Percentiles rank a stretch among this genome's conserved stretches.
Evolutionary conservation across 2,329 filamentous ascomycete species (phyloP).

Genomic region (Fusarium fujikuroi): DNA sequence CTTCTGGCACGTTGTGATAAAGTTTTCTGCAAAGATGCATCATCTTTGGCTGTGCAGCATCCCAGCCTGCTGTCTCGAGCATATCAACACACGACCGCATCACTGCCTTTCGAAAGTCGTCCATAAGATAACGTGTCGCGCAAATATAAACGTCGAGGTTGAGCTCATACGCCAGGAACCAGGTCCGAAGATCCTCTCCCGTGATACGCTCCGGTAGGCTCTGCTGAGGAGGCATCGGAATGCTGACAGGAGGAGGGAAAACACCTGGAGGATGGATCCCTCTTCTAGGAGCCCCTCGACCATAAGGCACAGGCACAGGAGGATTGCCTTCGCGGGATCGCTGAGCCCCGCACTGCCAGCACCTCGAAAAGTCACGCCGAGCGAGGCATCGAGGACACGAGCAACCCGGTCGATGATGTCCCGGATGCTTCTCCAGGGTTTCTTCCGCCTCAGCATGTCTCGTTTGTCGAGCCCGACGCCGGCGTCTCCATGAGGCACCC

Average conservation of each 20-base stretch:
- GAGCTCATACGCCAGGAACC: constrained; percentile 59
- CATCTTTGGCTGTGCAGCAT: constrained; percentile 57
- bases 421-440: constrained; percentile 54
- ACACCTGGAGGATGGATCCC: constrained; percentile 11
- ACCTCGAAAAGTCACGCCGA: constrained; percentile 33
- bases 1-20: constrained; percentile 55
- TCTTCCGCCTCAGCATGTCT: constrained; percentile 23
- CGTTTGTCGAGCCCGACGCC: constrained; percentile 23
- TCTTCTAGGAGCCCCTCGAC: constrained; percentile 12
- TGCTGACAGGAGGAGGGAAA: not conserved
- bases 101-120: constrained; percentile 56
- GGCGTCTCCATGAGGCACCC: constrained; percentile 34
- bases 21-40: constrained; percentile 57
- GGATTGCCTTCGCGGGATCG: constrained; percentile 22
- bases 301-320: not conserved
- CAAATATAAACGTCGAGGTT: constrained; percentile 62
- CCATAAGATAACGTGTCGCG: constrained; percentile 59
- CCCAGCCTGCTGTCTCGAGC: constrained; percentile 56
- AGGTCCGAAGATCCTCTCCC: constrained; percentile 58
- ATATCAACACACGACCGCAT: constrained; percentile 57
- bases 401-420: constrained; percentile 57
- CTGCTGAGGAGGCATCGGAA: constrained; percentile 1
- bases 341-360: constrained; percentile 41
- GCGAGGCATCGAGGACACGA: constrained; percentile 53
- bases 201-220: constrained; percentile 48